Evolutionary conservation across 768 basidiomycete species (phyloP).

Genomic region (Fomitopsis pulvina): DNA sequence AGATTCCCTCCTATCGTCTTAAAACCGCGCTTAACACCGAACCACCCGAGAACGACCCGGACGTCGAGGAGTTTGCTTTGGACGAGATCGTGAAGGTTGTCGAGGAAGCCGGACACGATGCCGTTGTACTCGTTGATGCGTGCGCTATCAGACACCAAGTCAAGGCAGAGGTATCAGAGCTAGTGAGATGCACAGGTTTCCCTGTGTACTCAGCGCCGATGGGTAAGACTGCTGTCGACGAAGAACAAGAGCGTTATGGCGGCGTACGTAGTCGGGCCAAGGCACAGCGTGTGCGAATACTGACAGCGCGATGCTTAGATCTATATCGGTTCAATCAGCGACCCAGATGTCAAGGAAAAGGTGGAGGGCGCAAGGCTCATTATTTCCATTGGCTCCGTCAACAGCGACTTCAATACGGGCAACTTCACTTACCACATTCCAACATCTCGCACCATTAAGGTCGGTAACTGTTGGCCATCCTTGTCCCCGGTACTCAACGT

Average conservation of each 20-base stretch:
- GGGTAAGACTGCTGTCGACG: slow-evolving; percentile 76
- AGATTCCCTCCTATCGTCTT: slow-evolving; percentile 61
- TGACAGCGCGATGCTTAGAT: slow-evolving; percentile 38
- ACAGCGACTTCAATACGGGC: slow-evolving; percentile 84
- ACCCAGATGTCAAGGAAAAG: slow-evolving; percentile 57
- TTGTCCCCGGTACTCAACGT: background rate
- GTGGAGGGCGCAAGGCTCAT: slow-evolving; percentile 74
- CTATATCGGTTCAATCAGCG: slow-evolving; percentile 67
- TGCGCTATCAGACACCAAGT: slow-evolving; percentile 72
- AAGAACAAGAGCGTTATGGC: slow-evolving; percentile 66
- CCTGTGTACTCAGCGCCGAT: slow-evolving; percentile 73
- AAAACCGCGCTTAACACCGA: slow-evolving; percentile 47
- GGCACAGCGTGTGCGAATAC: no score
- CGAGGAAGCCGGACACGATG: slow-evolving; percentile 52
- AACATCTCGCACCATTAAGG: slow-evolving; percentile 54
- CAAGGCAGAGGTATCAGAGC: slow-evolving; percentile 51
- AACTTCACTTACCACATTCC: slow-evolving; percentile 77
- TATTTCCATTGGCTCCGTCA: slow-evolving; percentile 63
- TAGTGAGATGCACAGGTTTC: slow-evolving; percentile 59
- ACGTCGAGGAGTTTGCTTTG: slow-evolving; percentile 62
- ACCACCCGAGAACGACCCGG: slow-evolving; percentile 46
- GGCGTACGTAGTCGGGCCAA: slow-evolving; percentile 45
- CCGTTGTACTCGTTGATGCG: slow-evolving; percentile 75
- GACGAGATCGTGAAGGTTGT: slow-evolving; percentile 64
- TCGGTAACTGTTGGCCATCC: no score